Percentiles rank a stretch among this genome's conserved stretches.
Conservation (phyloP, 2,329 filamentous ascomycete genomes). For the Neonectria punicea region DNA sequence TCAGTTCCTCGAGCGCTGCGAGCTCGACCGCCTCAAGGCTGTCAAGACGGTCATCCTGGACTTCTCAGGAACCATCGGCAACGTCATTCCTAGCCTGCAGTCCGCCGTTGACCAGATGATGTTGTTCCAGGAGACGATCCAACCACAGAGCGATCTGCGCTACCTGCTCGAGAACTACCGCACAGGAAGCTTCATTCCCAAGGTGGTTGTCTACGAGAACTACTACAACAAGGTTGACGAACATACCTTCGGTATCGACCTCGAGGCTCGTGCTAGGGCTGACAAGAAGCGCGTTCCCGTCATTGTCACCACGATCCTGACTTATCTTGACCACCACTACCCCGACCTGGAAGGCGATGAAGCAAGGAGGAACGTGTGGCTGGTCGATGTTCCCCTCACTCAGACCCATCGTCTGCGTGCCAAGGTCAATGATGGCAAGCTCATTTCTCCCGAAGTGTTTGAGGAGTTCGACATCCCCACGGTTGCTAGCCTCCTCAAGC, state of each 20-base stretch:
- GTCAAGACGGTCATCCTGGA: constrained; percentile 98
- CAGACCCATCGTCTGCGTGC: constrained; percentile 87
- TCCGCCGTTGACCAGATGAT: constrained; percentile 99
- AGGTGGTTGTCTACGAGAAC: constrained; percentile 94
- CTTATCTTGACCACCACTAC: constrained; percentile 95
- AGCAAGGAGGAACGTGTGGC: constrained; percentile 90
- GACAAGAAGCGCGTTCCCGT: constrained; percentile 96
- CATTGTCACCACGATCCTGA: constrained; percentile 91
- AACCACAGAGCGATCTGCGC: constrained; percentile 87
- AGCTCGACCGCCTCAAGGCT: constrained; percentile 93
- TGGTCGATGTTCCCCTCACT: constrained; percentile 87
- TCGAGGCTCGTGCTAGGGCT: constrained; percentile 92
- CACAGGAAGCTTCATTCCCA: constrained; percentile 91
- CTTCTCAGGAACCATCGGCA: constrained; percentile 96
- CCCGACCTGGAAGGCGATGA: constrained; percentile 97
- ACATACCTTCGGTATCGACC: constrained; percentile 96
- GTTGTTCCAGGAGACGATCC: constrained; percentile 98
- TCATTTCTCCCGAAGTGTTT: constrained; percentile 78
- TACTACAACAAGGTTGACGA: constrained; percentile 99
- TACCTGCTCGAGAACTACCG: constrained; percentile 98
- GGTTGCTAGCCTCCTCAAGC: constrained; percentile 89
- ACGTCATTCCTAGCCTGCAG: constrained; percentile 95
- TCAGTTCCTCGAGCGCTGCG: constrained; percentile 96
- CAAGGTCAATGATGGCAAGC: constrained; percentile 87
- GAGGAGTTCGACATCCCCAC: constrained; percentile 93